Percentiles rank a stretch among this genome's conserved stretches.
phyloP scores from a whole-genome alignment of 1,284 basidiomycete genomes.

The Naganishia albida region DNA sequence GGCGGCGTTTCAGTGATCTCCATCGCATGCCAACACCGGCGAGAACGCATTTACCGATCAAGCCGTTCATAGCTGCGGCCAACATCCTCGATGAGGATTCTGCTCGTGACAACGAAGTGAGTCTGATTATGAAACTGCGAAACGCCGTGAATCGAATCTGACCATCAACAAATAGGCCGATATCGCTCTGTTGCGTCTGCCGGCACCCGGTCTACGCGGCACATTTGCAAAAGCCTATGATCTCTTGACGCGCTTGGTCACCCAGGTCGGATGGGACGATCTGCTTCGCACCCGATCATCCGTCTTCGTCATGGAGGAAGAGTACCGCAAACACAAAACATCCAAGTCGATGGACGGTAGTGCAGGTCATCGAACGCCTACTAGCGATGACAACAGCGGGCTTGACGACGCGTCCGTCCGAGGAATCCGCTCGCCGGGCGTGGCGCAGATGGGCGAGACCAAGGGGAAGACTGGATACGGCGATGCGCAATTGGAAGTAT shows the following conservation, averaged over 20 bases:
- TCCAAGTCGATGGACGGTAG: constrained; percentile 58
- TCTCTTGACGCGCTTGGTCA: constrained; percentile 83
- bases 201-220: constrained; percentile 88
- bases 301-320: constrained; percentile 99
- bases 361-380: constrained; percentile 33
- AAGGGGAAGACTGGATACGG: constrained; percentile 24
- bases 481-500: constrained; percentile 34
- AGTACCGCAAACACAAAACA: constrained; percentile 71
- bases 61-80: constrained; percentile 76
- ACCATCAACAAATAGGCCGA: constrained; percentile 64
- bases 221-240: constrained; percentile 95
- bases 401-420: constrained; percentile 76
- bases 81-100: constrained; percentile 61
- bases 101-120: constrained; percentile 77
- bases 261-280: constrained; percentile 98
- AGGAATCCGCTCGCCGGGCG: constrained; percentile 56
- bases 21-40: constrained; percentile 83
- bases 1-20: constrained; percentile 60
- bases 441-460: constrained; percentile 6
- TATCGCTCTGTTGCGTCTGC: constrained; percentile 85
- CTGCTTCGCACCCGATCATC: constrained; percentile 86
- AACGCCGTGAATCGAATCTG: background rate
- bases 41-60: constrained; percentile 82
- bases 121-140: constrained; percentile 11
- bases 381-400: constrained; percentile 47